Evolutionary conservation across 1,139 yeast species (phyloP).

Genomic region (Yamadazyma triangularis): DNA sequence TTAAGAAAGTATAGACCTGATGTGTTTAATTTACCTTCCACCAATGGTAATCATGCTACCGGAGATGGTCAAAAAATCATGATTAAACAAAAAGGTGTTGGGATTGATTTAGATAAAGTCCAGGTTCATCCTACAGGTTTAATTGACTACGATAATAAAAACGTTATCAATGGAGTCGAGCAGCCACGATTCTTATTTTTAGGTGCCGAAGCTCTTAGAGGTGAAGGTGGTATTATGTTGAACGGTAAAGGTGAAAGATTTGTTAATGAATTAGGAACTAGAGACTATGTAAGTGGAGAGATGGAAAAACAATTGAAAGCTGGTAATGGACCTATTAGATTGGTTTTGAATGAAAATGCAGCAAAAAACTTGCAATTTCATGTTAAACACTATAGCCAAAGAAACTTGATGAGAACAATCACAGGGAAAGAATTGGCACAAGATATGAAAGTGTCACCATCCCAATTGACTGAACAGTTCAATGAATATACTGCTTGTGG

Average conservation of each 20-base stretch:
- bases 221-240: conserved; percentile 70
- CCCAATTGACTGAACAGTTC: conserved; percentile 32
- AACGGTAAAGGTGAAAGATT: conserved; percentile 63
- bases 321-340: conserved; percentile 49
- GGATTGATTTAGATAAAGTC: conserved; percentile 70
- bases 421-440: conserved; percentile 47
- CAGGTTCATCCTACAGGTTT: conserved; percentile 85
- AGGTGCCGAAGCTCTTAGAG: conserved; percentile 77
- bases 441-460: conserved; percentile 34
- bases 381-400: conserved; percentile 60
- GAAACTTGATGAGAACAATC: conserved; percentile 56
- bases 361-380: conserved; percentile 49
- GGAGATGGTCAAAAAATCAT: conserved; percentile 73
- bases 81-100: conserved; percentile 53
- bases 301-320: conserved; percentile 43
- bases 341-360: conserved; percentile 41
- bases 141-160: conserved; percentile 58
- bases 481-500: conserved; percentile 45
- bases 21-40: conserved; percentile 58
- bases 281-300: conserved; percentile 65
- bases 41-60: conserved; percentile 71
- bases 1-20: conserved; percentile 59
- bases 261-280: conserved; percentile 66
- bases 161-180: conserved; percentile 35
- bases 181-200: conserved; percentile 55